A percentile compares a stretch with the other conserved stretches of the same genome.
Evolutionary conservation across 495 filamentous ascomycete species (phyloP).

Genomic region (Aspergillus homomorphus): DNA sequence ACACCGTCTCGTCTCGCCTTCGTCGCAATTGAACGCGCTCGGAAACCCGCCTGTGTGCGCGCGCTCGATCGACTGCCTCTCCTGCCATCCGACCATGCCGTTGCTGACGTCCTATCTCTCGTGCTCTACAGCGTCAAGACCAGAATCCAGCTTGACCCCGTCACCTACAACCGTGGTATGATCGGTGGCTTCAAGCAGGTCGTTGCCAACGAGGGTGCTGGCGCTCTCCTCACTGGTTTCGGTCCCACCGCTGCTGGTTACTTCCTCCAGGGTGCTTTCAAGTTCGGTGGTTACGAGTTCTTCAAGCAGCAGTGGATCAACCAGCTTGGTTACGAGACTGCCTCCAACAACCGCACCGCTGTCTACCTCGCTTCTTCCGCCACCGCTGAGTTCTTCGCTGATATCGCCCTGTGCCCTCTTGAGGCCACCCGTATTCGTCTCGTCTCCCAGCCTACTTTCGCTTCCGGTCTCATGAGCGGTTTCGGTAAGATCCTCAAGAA

Average conservation of each 20-base stretch:
- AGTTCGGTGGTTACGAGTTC: slow-evolving; percentile 93
- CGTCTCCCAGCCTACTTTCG: slow-evolving; percentile 85
- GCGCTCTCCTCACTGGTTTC: slow-evolving; percentile 82
- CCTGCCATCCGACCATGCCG: slow-evolving; percentile 14
- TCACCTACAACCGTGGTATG: slow-evolving; percentile 85
- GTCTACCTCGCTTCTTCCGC: slow-evolving; percentile 87
- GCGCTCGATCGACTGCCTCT: neutral
- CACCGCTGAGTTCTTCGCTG: slow-evolving; percentile 86
- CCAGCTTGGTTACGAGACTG: slow-evolving; percentile 71
- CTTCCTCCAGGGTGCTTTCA: slow-evolving; percentile 93
- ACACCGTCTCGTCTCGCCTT: slow-evolving; percentile 5
- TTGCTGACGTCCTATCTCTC: slow-evolving; percentile 28
- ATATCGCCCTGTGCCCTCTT: slow-evolving; percentile 89
- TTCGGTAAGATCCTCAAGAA: slow-evolving; percentile 81
- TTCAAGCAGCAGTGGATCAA: slow-evolving; percentile 95
- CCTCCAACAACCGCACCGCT: slow-evolving; percentile 79
- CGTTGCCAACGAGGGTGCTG: slow-evolving; percentile 78
- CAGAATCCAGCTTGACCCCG: slow-evolving; percentile 88
- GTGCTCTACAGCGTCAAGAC: slow-evolving; percentile 77
- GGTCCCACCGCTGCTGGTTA: slow-evolving; percentile 88
- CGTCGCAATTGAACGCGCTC: slow-evolving; percentile 10
- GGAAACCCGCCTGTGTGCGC: slow-evolving; percentile 8
- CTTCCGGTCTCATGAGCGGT: slow-evolving; percentile 74
- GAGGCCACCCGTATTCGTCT: slow-evolving; percentile 95
- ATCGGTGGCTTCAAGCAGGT: slow-evolving; percentile 85